Percentiles rank a stretch among this genome's conserved stretches.
Conservation (phyloP, 176 grass and related monocot species). For the Aechmea fasciata region DNA sequence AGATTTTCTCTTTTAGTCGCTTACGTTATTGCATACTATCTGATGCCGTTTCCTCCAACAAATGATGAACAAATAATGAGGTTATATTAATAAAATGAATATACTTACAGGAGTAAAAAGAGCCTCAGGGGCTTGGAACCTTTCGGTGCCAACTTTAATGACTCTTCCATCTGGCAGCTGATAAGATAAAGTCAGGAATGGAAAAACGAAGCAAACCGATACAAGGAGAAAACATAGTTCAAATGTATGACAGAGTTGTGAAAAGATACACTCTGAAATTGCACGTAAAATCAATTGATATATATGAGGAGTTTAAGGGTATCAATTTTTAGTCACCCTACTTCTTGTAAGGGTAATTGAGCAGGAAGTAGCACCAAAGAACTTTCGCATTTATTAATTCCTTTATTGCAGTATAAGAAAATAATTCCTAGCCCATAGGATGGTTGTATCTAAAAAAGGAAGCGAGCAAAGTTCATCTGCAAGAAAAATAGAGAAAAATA, state of each 20-base stretch:
- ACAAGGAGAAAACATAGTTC: not conserved
- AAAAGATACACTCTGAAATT: conserved; percentile 3
- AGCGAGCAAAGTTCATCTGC: not conserved
- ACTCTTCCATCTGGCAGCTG: conserved; percentile 99
- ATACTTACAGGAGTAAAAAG: conserved; percentile 87
- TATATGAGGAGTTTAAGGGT: no score
- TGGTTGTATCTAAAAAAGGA: not conserved
- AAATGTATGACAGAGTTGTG: not conserved
- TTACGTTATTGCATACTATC: no score
- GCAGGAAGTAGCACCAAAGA: no score
- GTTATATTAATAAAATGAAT: conserved; percentile 6
- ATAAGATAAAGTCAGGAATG: conserved; percentile 34
- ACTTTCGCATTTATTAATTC: not conserved
- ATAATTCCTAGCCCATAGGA: not conserved
- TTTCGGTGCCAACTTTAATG: conserved; percentile 95
- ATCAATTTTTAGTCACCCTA: no score
- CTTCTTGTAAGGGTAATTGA: no score
- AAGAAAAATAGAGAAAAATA: conserved; percentile 2
- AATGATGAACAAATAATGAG: not conserved
- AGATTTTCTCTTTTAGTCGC: no score
- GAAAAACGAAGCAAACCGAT: conserved; percentile 6
- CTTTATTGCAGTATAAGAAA: not conserved
- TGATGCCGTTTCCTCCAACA: not conserved
- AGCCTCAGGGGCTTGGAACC: conserved; percentile 92
- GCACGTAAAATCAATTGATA: not conserved